These are phyloP conservation scores for Aspergillus sp. DNA, from an alignment of 2,329 filamentous ascomycete genomes.

Conservation along the genomic window DNA sequence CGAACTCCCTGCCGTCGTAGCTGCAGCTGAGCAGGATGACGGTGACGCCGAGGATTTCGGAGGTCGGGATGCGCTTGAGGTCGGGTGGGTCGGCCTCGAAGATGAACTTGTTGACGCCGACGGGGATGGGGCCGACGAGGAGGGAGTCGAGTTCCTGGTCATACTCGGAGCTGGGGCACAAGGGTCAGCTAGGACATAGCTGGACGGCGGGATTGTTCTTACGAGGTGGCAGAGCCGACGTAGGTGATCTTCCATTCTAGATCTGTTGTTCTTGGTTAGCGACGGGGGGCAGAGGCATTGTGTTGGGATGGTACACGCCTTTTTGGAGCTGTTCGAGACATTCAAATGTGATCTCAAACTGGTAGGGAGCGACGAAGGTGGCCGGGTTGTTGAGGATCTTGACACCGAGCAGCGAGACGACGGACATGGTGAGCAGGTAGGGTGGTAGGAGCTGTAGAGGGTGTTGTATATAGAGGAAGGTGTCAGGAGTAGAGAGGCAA, in stretches of 20 bases:
- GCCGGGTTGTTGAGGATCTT: slow-evolving; percentile 96
- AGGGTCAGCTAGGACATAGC: slow-evolving; percentile 11
- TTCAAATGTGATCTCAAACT: slow-evolving; percentile 98
- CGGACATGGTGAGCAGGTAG: slow-evolving; percentile 60
- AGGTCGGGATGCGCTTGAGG: slow-evolving; percentile 80
- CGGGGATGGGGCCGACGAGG: slow-evolving; percentile 91
- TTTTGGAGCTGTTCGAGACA: slow-evolving; percentile 91
- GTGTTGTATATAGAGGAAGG: too few species aligned
- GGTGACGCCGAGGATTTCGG: slow-evolving; percentile 92
- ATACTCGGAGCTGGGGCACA: slow-evolving; percentile 65
- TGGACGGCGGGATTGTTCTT: slow-evolving; percentile 33
- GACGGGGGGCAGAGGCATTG: slow-evolving; percentile 2
- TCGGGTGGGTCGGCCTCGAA: slow-evolving; percentile 93
- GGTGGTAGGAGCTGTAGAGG: slow-evolving; percentile 6
- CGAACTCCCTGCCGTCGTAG: slow-evolving; percentile 93
- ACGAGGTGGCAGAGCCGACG: slow-evolving; percentile 96
- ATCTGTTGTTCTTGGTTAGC: slow-evolving; percentile 47
- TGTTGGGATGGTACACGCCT: slow-evolving; percentile 43
- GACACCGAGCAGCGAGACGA: slow-evolving; percentile 90
- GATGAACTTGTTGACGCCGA: slow-evolving; percentile 96
- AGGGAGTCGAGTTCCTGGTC: slow-evolving; percentile 97
- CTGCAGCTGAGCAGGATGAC: slow-evolving; percentile 93
- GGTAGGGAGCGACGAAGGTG: slow-evolving; percentile 82
- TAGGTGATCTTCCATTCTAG: slow-evolving; percentile 99
- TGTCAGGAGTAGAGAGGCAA: too few species aligned